Percentiles rank a stretch among this genome's conserved stretches.
phyloP scores from a whole-genome alignment of 441 rosid species.

The Jatropha multifida region DNA sequence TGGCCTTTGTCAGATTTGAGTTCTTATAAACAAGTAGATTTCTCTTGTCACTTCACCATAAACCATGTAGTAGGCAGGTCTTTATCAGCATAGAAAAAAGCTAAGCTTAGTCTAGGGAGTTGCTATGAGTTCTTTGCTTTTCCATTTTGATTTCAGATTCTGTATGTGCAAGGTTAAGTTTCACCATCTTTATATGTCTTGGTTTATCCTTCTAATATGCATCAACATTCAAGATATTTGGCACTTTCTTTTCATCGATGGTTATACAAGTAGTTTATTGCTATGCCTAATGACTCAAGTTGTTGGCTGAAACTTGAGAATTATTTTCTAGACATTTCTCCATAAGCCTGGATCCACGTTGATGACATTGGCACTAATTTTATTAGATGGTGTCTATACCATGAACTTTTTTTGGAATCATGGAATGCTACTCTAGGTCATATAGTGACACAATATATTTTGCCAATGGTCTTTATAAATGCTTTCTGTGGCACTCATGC shows the following conservation, averaged over 20 bases:
- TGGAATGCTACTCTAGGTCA: background rate
- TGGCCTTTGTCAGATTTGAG: too few species aligned
- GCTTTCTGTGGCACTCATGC: background rate
- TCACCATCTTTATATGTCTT: background rate
- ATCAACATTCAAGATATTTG: background rate
- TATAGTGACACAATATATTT: background rate
- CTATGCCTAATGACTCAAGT: background rate
- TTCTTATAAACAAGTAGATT: background rate
- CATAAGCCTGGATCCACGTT: background rate
- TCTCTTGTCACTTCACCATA: constrained; percentile 1
- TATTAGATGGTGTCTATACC: background rate
- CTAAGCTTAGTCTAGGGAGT: background rate
- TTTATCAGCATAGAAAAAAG: background rate
- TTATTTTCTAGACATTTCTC: background rate
- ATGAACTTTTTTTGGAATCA: background rate
- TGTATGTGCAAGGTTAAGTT: background rate
- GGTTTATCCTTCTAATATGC: background rate
- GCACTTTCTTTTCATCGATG: background rate
- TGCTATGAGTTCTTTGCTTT: background rate
- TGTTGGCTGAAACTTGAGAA: background rate
- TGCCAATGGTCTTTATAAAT: background rate
- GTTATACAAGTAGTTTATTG: background rate
- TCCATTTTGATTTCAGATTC: background rate
- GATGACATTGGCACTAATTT: background rate
- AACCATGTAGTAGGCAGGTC: background rate